Evolutionary conservation across 1,284 basidiomycete genomes (phyloP).

Genomic region (Austroboletus olivaceoglutinosus): DNA sequence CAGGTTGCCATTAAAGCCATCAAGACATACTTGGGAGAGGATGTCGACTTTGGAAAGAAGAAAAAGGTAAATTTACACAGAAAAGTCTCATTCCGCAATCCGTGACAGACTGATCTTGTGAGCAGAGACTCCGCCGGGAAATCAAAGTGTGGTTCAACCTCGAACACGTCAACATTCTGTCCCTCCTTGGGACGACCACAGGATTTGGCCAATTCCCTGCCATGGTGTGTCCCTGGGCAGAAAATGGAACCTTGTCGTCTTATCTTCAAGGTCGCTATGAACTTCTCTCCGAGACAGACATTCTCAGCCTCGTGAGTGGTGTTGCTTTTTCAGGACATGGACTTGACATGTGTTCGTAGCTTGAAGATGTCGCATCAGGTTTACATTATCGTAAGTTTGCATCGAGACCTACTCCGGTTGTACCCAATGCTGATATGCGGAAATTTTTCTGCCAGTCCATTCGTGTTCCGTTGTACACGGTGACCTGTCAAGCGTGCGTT

Average conservation of each 20-base stretch:
- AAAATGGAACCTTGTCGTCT: slow-evolving; percentile 17
- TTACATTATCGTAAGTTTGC: slow-evolving; percentile 22
- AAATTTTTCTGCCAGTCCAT: slow-evolving; percentile 20
- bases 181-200: slow-evolving; percentile 16
- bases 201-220: slow-evolving; percentile 22
- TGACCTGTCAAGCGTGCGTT: slow-evolving; percentile 22
- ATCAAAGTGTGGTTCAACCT: slow-evolving; percentile 21
- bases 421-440: no score
- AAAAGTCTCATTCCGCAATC: no score
- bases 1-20: no score
- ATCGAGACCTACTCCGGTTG: no score
- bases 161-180: slow-evolving; percentile 19
- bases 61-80: slow-evolving; percentile 9
- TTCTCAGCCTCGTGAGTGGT: no score
- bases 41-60: slow-evolving; percentile 13
- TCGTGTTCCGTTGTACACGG: slow-evolving; percentile 17
- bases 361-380: slow-evolving; percentile 18
- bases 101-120: slow-evolving; percentile 3
- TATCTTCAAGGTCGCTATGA: slow-evolving; percentile 12
- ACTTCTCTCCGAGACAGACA: no score
- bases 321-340: no score
- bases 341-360: no score
- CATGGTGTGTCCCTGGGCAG: no score
- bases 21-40: no score
- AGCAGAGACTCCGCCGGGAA: slow-evolving; percentile 6